Evolutionary conservation across 495 filamentous ascomycete species (phyloP), one percentile per base, ranked within the genome.

Genomic region (Xylaria castorea): DNA sequence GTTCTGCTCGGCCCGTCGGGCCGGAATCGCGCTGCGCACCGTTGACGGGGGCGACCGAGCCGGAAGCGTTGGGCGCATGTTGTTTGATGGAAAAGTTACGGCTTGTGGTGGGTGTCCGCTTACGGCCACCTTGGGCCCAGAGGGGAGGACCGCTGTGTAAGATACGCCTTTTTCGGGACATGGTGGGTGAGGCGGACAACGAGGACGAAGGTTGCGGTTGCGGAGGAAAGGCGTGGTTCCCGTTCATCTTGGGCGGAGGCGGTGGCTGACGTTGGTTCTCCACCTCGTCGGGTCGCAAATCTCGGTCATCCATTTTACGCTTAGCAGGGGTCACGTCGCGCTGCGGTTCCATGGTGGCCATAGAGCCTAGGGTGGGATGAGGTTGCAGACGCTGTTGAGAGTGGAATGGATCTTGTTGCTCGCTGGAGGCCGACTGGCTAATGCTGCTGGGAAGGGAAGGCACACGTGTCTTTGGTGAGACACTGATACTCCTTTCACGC

Each of bases 391-490:
- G 77, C 58, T 70, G 74, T 70, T 81, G 81, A 70, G 73, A 67
- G 72, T 78, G 78, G 68, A 79, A 80, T 27, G 81, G 80, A 48
- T 85, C 83, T 34, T 74, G 53, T n/a, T 61, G 77, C 66, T 87
- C 84, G 68, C 79, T 79, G 71, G 73, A 73, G 18, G 80, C 78
- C 42, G 82, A 82, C 64, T 83, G 81, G 65, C 84, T 79, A 40
- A 80, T 75, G 76, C 79, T 85, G 70, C 79, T 83, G 68, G 86
- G 85, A 65, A 86, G 77, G 78, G 85, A 87, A 70, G 86, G 85
- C 25, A 88, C 77, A 69, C 84, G 83, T 67, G 89, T 91, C 78
- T 92, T 92, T 12, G 90, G 90, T 77, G 88, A 90, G 65, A 92
- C 85, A 77, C 90, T 91, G 34, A 91, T 70, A 72, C 88, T 91